Percentiles rank a stretch among this genome's conserved stretches.
Conservation (phyloP, 2,329 filamentous ascomycete species). For the Corniculantispora saksenae region DNA sequence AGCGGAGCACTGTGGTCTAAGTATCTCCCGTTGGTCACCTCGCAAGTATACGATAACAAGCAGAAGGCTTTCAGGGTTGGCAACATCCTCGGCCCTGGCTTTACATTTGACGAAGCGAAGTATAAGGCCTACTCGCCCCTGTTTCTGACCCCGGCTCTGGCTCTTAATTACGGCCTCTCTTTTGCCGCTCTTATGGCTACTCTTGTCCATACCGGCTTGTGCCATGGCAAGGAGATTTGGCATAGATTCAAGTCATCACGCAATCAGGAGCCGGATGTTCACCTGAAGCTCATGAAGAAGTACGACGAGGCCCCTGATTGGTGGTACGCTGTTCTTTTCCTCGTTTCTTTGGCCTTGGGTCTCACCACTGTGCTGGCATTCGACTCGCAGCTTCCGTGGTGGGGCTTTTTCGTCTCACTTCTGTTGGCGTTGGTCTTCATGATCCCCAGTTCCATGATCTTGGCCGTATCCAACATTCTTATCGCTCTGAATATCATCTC, state of each 20-base stretch:
- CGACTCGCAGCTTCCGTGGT: constrained; percentile 31
- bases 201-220: constrained; percentile 38
- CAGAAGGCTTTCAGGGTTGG: constrained; percentile 51
- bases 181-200: constrained; percentile 51
- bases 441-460: constrained; percentile 31
- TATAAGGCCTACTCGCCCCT: constrained; percentile 56
- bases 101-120: constrained; percentile 49
- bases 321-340: constrained; percentile 39
- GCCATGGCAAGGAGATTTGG: constrained; percentile 45
- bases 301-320: constrained; percentile 41
- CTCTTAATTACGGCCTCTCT: constrained; percentile 40
- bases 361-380: constrained; percentile 30
- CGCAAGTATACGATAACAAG: constrained; percentile 58
- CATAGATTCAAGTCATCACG: constrained; percentile 46
- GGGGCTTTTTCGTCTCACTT: constrained; percentile 32
- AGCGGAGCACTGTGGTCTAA: constrained; percentile 48
- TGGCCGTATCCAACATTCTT: constrained; percentile 38
- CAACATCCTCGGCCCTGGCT: constrained; percentile 49
- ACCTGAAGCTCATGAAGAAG: constrained; percentile 35
- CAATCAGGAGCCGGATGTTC: constrained; percentile 41
- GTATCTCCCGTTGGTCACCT: constrained; percentile 56
- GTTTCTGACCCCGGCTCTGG: constrained; percentile 51
- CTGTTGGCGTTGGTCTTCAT: constrained; percentile 28
- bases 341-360: constrained; percentile 35
- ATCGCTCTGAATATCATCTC: constrained; percentile 44